Evolutionary conservation across 1,284 basidiomycete genomes (phyloP).

Genomic region (Naganishia liquefaciens): DNA sequence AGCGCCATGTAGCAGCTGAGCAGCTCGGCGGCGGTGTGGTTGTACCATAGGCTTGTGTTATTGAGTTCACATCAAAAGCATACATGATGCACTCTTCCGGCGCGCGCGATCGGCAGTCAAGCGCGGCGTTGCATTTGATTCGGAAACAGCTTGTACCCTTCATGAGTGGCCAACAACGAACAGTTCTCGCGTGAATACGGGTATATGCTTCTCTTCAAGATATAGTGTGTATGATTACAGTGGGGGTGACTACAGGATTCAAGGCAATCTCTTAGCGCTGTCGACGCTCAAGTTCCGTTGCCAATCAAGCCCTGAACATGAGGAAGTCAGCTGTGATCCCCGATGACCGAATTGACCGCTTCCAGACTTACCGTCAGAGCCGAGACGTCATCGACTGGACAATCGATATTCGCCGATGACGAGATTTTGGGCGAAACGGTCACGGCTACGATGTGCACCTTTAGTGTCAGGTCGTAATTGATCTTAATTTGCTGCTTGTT

Average conservation of each 20-base stretch:
- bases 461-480: constrained; percentile 60
- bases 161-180: too few species aligned
- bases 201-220: too few species aligned
- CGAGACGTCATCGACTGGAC: constrained; percentile 57
- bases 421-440: constrained; percentile 69
- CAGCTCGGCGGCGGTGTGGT: constrained; percentile 27
- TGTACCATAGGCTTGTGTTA: constrained; percentile 12
- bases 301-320: constrained; percentile 9
- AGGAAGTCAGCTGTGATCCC: not conserved
- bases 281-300: not conserved
- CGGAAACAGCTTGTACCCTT: too few species aligned
- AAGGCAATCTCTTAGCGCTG: too few species aligned
- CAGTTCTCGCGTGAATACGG: too few species aligned
- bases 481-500: constrained; percentile 63
- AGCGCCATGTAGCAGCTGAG: constrained; percentile 11
- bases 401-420: constrained; percentile 66
- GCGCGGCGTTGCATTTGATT: too few species aligned
- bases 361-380: constrained; percentile 56
- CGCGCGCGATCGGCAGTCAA: too few species aligned
- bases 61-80: not conserved
- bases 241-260: too few species aligned
- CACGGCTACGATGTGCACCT: constrained; percentile 61
- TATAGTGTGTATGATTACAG: too few species aligned
- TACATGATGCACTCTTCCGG: not conserved
- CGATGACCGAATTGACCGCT: not conserved